These are phyloP conservation scores for Cercophora sp. DNA, from an alignment of 495 filamentous ascomycete species.

Conservation along the genomic window DNA sequence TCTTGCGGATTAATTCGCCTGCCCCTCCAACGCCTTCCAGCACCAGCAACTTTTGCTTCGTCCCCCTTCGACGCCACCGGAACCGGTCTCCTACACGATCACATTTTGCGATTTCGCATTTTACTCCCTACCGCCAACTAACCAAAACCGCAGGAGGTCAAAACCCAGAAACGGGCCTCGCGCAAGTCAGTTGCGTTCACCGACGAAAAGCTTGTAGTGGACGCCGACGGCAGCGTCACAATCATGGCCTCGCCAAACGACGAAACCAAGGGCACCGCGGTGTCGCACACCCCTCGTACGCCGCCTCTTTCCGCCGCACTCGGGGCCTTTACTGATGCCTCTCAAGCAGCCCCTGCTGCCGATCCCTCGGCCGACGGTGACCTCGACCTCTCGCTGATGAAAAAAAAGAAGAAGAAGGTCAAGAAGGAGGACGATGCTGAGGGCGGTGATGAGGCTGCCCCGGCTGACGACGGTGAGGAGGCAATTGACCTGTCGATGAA, in stretches of 20 bases:
- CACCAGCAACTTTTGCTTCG: too few relatives aligned
- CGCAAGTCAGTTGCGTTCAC: constrained; percentile 92
- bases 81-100: neutral
- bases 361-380: constrained; percentile 45
- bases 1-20: constrained; percentile 8
- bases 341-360: constrained; percentile 53
- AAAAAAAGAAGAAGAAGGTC: constrained; percentile 77
- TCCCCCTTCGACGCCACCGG: neutral
- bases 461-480: constrained; percentile 23
- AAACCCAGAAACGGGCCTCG: constrained; percentile 48
- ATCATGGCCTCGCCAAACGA: constrained; percentile 57
- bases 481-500: constrained; percentile 66
- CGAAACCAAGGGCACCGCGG: constrained; percentile 64
- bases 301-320: constrained; percentile 48
- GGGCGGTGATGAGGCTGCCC: constrained; percentile 46
- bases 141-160: constrained; percentile 31
- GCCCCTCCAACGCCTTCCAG: constrained; percentile 20
- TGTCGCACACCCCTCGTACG: constrained; percentile 65
- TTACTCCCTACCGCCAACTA: constrained; percentile 19
- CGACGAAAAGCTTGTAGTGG: constrained; percentile 76
- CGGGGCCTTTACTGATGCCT: constrained; percentile 46
- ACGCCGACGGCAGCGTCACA: constrained; percentile 77
- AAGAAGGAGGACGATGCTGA: constrained; percentile 69
- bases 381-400: constrained; percentile 43
- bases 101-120: neutral